Percentiles rank a stretch among this genome's conserved stretches.
These are phyloP conservation scores for Silene uniflora DNA, from an alignment of 148 eudicot genomes.

Conservation along the genomic window DNA sequence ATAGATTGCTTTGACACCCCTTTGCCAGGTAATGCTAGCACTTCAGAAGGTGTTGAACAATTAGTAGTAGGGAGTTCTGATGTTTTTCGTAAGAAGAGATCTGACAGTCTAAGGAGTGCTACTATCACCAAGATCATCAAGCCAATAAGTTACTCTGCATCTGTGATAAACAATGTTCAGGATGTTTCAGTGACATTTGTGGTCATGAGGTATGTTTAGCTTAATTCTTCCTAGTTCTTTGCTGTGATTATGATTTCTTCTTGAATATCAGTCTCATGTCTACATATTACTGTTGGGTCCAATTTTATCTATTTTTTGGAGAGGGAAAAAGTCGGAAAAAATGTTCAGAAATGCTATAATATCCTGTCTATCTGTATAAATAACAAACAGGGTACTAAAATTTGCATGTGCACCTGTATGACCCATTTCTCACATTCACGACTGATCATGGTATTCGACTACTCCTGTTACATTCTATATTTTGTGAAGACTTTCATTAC, in stretches of 20 bases:
- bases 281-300: background rate
- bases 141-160: conserved; percentile 65
- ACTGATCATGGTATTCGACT: background rate
- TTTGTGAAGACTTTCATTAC: too few species aligned
- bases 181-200: conserved; percentile 70
- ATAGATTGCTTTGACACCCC: conserved; percentile 33
- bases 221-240: conserved; percentile 1
- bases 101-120: conserved; percentile 37
- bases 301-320: background rate
- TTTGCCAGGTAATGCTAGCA: conserved; percentile 20
- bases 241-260: background rate
- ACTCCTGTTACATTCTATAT: too few species aligned
- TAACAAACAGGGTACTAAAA: background rate
- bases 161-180: conserved; percentile 42
- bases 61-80: conserved; percentile 29
- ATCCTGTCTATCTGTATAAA: background rate
- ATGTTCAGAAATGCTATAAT: background rate
- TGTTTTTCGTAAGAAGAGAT: conserved; percentile 37
- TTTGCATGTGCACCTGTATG: background rate
- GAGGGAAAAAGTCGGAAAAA: background rate
- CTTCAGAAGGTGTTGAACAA: conserved; percentile 35
- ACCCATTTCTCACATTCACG: background rate
- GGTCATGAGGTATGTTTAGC: conserved; percentile 63
- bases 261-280: conserved; percentile 3
- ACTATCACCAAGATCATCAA: conserved; percentile 59